These are phyloP conservation scores for Fusarium xylarioides DNA, from an alignment of 2,329 filamentous ascomycete genomes.

Conservation along the genomic window DNA sequence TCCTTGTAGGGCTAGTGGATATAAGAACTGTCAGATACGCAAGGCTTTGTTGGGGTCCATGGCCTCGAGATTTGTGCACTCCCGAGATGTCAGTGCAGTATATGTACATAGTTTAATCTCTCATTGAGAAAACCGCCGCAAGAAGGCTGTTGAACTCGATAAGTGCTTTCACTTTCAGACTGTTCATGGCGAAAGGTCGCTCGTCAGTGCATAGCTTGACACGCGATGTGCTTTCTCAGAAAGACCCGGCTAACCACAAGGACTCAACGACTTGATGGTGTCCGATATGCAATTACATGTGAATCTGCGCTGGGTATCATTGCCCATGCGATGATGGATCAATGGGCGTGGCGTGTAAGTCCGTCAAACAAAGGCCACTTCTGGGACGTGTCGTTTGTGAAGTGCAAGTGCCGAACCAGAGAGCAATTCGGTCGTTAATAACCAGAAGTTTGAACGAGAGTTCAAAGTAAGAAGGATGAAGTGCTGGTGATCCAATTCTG, in stretches of 20 bases:
- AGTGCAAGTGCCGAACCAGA: neutral
- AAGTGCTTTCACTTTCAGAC: neutral
- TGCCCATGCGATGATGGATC: neutral
- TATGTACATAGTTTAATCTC: neutral
- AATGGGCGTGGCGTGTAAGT: neutral
- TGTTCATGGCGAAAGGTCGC: neutral
- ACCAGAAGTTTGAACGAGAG: fast-evolving
- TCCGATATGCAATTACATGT: neutral
- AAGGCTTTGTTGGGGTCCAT: neutral
- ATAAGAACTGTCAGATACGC: neutral
- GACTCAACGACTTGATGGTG: neutral
- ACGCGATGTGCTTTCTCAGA: neutral
- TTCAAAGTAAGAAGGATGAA: neutral
- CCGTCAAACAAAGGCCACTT: neutral
- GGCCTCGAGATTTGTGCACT: neutral
- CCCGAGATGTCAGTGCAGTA: neutral
- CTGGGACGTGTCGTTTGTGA: neutral
- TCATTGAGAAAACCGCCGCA: fast-evolving
- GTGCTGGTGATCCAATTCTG: neutral
- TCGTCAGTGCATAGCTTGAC: neutral
- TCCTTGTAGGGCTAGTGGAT: neutral
- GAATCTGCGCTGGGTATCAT: neutral
- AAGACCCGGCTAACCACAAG: neutral
- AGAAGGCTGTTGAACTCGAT: neutral
- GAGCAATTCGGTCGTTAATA: no score